phyloP scores from a whole-genome alignment of 805 yeast species.

The Babjeviella inositovora region DNA sequence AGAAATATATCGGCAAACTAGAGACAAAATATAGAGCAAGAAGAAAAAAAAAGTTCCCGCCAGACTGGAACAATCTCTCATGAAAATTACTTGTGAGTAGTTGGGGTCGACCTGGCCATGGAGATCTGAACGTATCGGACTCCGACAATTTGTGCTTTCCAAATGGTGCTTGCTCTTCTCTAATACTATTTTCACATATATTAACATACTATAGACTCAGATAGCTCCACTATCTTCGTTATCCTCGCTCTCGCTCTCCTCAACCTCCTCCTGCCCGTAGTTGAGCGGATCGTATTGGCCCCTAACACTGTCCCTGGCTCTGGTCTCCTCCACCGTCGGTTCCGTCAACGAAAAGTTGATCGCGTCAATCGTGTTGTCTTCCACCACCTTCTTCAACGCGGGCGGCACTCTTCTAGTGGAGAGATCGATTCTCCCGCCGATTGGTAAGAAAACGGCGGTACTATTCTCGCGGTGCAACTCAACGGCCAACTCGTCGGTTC shows the following conservation, averaged over 20 bases:
- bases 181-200: too few relatives aligned
- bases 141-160: too few relatives aligned
- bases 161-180: too few relatives aligned
- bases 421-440: constrained; percentile 62
- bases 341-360: constrained; percentile 52
- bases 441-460: constrained; percentile 63
- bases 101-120: too few relatives aligned
- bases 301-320: constrained; percentile 50
- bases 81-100: too few relatives aligned
- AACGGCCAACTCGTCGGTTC: constrained; percentile 48
- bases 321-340: constrained; percentile 55
- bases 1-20: too few relatives aligned
- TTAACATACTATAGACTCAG: too few relatives aligned
- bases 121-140: too few relatives aligned
- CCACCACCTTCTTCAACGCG: constrained; percentile 34
- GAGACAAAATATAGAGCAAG: too few relatives aligned
- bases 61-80: too few relatives aligned
- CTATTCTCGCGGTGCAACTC: constrained; percentile 37
- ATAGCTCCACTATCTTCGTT: too few relatives aligned
- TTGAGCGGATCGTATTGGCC: constrained; percentile 68
- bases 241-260: constrained; percentile 19
- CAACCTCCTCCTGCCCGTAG: constrained; percentile 49
- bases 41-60: too few relatives aligned
- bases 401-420: constrained; percentile 71
- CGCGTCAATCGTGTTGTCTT: constrained; percentile 41